phyloP scores from a whole-genome alignment of 164 flowering plant species.

The Cinnamomum chago region DNA sequence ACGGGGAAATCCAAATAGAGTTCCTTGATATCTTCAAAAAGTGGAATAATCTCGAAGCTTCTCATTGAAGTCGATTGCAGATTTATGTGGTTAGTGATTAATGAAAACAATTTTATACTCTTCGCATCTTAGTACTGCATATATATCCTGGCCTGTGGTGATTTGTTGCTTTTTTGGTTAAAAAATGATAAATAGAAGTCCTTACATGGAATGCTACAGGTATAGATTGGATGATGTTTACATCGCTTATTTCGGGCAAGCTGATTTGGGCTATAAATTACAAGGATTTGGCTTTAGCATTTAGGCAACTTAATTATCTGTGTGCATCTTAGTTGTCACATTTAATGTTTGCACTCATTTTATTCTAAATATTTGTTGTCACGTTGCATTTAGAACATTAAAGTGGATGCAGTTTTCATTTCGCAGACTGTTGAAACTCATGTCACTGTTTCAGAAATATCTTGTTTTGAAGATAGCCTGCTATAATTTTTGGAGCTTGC shows the following conservation, averaged over 20 bases:
- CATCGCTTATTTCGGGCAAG: too few species aligned
- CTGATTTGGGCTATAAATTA: neutral
- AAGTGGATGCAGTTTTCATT: neutral
- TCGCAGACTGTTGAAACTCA: neutral
- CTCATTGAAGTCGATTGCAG: too few species aligned
- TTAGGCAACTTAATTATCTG: neutral
- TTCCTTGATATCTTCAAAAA: too few species aligned
- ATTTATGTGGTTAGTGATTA: too few species aligned
- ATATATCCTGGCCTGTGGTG: neutral
- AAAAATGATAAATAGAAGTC: neutral
- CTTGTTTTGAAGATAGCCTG: neutral
- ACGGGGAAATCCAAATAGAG: too few species aligned
- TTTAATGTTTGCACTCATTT: neutral
- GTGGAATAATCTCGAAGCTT: too few species aligned
- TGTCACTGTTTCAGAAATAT: neutral
- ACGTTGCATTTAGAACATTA: neutral
- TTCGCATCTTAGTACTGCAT: neutral
- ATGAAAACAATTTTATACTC: neutral
- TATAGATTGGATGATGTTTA: neutral
- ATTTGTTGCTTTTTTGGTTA: too few species aligned
- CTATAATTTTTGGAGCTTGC: neutral
- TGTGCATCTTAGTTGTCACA: neutral
- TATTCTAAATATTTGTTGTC: neutral
- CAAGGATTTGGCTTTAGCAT: neutral
- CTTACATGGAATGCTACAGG: neutral